phyloP scores from a whole-genome alignment of 768 basidiomycete species.

The Suillus bovinus region DNA sequence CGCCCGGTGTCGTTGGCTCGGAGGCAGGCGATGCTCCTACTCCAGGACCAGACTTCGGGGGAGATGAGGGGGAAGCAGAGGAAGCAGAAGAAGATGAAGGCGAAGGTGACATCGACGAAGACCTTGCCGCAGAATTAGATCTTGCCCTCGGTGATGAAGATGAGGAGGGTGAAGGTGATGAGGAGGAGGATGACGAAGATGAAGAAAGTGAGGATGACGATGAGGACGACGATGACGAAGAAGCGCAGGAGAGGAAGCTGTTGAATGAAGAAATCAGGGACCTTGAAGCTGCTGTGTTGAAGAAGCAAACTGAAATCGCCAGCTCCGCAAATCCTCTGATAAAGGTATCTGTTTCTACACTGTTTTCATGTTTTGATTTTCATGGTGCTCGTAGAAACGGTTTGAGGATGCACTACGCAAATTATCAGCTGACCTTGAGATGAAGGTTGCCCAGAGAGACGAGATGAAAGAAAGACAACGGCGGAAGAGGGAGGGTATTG shows the following conservation, averaged over 20 bases:
- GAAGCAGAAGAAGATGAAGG: slow-evolving; percentile 61
- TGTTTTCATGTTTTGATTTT: background rate
- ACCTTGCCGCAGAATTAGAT: slow-evolving; percentile 85
- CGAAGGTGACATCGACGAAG: slow-evolving; percentile 86
- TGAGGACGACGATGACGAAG: slow-evolving; percentile 80
- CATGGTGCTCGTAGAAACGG: slow-evolving; percentile 59
- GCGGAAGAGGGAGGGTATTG: slow-evolving; percentile 66
- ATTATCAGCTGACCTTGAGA: slow-evolving; percentile 80
- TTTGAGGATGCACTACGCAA: slow-evolving; percentile 94
- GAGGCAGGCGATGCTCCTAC: slow-evolving; percentile 66
- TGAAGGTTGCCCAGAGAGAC: slow-evolving; percentile 78
- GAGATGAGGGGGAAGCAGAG: slow-evolving; percentile 59
- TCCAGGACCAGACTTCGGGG: slow-evolving; percentile 50
- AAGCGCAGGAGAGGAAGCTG: slow-evolving; percentile 72
- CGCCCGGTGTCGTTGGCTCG: slow-evolving; percentile 67
- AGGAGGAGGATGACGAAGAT: slow-evolving; percentile 65
- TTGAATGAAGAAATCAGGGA: slow-evolving; percentile 89
- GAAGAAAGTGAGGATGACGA: slow-evolving; percentile 45
- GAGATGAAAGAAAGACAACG: slow-evolving; percentile 77
- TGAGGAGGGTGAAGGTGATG: slow-evolving; percentile 64
- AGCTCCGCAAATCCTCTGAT: slow-evolving; percentile 87
- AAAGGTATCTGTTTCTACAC: slow-evolving; percentile 46
- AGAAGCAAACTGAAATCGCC: slow-evolving; percentile 82
- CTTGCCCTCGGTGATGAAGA: slow-evolving; percentile 76
- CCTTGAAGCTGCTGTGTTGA: slow-evolving; percentile 82